Percentiles rank a stretch among this genome's conserved stretches.
phyloP scores from a whole-genome alignment of 2,329 filamentous ascomycete species.

The Trematosphaeria pertusa region DNA sequence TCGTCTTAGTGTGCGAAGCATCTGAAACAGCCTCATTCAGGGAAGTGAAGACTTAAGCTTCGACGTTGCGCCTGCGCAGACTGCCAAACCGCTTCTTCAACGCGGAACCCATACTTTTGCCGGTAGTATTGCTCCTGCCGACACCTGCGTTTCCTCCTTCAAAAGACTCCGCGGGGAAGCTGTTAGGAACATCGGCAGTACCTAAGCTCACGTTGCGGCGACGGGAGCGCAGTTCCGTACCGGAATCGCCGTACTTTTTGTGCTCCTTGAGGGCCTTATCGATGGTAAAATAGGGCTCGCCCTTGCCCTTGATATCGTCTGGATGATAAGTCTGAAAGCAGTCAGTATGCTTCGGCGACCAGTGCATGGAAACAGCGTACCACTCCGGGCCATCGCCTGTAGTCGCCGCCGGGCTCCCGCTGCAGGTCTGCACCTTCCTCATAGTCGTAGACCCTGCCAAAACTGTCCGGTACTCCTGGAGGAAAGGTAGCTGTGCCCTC shows the following conservation, averaged over 20 bases:
- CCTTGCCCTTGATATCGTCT: conserved; percentile 82
- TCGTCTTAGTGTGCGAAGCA: conserved; percentile 2
- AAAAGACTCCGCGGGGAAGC: conserved; percentile 32
- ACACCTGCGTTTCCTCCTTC: conserved; percentile 36
- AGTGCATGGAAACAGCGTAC: too few relatives aligned
- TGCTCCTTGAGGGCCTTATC: conserved; percentile 72
- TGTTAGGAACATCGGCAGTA: conserved; percentile 32
- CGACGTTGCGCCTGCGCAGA: conserved; percentile 48
- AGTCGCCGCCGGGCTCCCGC: conserved; percentile 80
- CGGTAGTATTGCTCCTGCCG: conserved; percentile 45
- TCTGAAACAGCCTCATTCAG: conserved; percentile 1
- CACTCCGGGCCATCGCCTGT: conserved; percentile 75
- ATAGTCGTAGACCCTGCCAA: conserved; percentile 77
- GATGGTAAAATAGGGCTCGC: conserved; percentile 75
- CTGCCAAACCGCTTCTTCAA: conserved; percentile 58
- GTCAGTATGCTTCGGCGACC: conserved; percentile 12
- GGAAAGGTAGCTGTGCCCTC: conserved; percentile 82
- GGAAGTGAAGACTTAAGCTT: conserved; percentile 16
- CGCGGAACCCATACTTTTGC: conserved; percentile 45
- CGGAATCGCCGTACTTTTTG: conserved; percentile 52
- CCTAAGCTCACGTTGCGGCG: conserved; percentile 47
- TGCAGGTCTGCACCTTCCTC: conserved; percentile 87
- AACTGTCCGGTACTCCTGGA: conserved; percentile 71
- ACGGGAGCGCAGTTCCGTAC: conserved; percentile 54
- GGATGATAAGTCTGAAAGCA: conserved; percentile 66